Evolutionary conservation across 805 yeast genomes (phyloP), one percentile per base, ranked within the genome.

Genomic region (Zygotorulaspora sp.): DNA sequence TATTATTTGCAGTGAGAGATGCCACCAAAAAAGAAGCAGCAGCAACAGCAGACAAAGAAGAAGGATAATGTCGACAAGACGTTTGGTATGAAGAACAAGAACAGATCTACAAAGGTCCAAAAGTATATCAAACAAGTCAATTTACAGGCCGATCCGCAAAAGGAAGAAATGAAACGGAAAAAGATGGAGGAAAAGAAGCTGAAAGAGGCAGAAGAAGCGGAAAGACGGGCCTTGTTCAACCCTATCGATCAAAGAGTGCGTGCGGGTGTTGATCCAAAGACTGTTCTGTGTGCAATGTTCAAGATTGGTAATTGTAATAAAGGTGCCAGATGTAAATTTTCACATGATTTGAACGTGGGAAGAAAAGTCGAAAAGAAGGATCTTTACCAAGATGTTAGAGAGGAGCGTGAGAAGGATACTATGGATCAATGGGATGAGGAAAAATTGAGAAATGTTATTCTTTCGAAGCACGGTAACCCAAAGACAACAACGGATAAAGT

Each of bases 401-500:
- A 51, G 27, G 67, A 66, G 46, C 81, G 83, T 59, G 82, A 79
- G 49, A 71, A 70, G 14, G 97, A 92, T 63, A 85, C 92, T 4
- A 88, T 90, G 96, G 97, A 88, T 53, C 73, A 72, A 31, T 90
- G 97, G 97, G 97, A 92, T 66, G 97, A 90, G 66, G 97, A 81
- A 55, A 92, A 89, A 68, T 77, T 92, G 60, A 76, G 94, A 59
- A 72, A 72, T 23, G 97, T 92, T 45, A 82, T 92, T 54, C 40
- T 74, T 48, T 87, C 96, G 37, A 92, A 92, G 66, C 97, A 89
- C 54, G 97, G 98, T 35, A 92, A 92, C 61, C 88, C 82, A 38
- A 79, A 79, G 61, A 87, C 96, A 8, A 88, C 97, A 10, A 92
- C 99, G 0, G 97, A 90, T 48, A 92, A 76, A 50, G 85, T 92